Conservation (phyloP, 2,329 filamentous ascomycete genomes). For the Geosmithia putterillii region DNA sequence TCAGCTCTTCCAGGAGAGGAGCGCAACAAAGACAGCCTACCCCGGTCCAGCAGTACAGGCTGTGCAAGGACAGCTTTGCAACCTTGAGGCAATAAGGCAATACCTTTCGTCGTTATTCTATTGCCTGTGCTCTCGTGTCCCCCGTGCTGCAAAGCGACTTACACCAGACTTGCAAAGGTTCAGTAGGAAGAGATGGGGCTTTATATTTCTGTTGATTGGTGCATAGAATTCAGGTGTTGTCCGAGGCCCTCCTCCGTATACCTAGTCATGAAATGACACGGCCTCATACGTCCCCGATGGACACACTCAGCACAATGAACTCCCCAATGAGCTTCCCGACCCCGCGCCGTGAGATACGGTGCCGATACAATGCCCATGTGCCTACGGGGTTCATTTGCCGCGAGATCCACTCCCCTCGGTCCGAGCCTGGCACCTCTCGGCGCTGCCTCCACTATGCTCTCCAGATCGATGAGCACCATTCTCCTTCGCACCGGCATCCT, state of each 20-base stretch:
- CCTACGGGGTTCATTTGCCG: constrained; percentile 4
- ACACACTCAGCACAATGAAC: background rate
- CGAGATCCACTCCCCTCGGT: background rate
- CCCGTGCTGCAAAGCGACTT: too few species aligned
- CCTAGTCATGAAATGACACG: background rate
- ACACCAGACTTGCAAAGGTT: too few species aligned
- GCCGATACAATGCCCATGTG: constrained; percentile 7
- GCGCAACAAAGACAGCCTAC: too few species aligned
- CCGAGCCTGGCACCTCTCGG: background rate
- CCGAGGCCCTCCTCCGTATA: background rate
- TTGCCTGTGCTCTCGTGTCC: too few species aligned
- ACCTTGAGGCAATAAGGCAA: too few species aligned
- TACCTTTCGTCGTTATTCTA: too few species aligned
- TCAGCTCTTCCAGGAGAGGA: too few species aligned
- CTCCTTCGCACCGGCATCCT: constrained; percentile 1
- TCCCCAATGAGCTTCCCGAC: constrained; percentile 5
- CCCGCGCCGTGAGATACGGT: constrained; percentile 4
- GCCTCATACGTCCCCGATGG: background rate
- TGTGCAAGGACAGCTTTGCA: too few species aligned
- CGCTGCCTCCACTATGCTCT: background rate
- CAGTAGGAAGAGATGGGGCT: too few species aligned
- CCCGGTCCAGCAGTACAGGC: too few species aligned
- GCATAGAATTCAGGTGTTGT: background rate
- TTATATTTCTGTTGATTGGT: too few species aligned
- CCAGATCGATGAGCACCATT: constrained; percentile 5